Percentiles rank a stretch among this genome's conserved stretches.
These are phyloP conservation scores for Capronia epimyces DNA, from an alignment of 2,329 filamentous ascomycete genomes.

Conservation along the genomic window DNA sequence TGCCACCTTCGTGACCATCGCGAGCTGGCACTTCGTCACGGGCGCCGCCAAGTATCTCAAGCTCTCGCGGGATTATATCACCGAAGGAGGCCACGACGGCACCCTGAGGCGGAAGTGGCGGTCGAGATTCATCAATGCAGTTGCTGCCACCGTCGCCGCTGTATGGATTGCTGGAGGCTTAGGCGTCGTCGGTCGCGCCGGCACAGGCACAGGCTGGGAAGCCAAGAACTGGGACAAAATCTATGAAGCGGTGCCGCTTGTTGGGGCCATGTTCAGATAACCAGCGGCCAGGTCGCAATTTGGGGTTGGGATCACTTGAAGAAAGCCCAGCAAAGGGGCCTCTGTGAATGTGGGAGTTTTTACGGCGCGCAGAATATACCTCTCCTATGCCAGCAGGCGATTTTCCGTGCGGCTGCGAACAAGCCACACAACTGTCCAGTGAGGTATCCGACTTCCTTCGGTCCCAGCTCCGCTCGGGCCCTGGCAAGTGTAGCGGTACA, in stretches of 20 bases:
- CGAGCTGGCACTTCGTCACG: constrained; percentile 74
- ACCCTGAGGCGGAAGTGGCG: constrained; percentile 52
- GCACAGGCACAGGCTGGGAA: constrained; percentile 69
- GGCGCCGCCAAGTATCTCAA: constrained; percentile 79
- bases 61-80: constrained; percentile 51
- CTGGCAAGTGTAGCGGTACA: too few relatives aligned
- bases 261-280: constrained; percentile 45
- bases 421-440: background rate
- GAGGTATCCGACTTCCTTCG: background rate
- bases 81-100: constrained; percentile 40
- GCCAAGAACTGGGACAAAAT: constrained; percentile 73
- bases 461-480: background rate
- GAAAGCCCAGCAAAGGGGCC: background rate
- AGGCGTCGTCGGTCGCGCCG: constrained; percentile 68
- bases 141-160: constrained; percentile 52
- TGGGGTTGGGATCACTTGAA: background rate
- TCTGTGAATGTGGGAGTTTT: too few relatives aligned
- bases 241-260: constrained; percentile 55
- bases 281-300: constrained; percentile 27
- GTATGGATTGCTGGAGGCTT: constrained; percentile 80
- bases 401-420: background rate
- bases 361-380: too few relatives aligned
- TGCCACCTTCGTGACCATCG: constrained; percentile 58
- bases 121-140: constrained; percentile 66
- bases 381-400: background rate